A percentile compares a stretch with the other conserved stretches of the same genome.
Evolutionary conservation across 441 rosid species (phyloP).

Genomic region (Geranium incanum): DNA sequence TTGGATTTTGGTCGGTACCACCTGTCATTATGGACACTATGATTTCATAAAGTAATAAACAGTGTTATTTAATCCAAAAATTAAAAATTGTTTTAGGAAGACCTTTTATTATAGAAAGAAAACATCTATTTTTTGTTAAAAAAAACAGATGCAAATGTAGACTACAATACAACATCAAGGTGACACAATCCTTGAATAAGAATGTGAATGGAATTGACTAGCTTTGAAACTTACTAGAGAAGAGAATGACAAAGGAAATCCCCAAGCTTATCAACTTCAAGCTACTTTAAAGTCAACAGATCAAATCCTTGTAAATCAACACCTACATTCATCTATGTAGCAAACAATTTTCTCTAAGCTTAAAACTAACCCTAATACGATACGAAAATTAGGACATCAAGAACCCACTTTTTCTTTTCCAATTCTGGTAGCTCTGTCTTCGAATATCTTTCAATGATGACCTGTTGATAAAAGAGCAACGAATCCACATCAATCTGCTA

Average conservation of each 20-base stretch:
- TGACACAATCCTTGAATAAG: too few species aligned
- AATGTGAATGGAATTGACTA: too few species aligned
- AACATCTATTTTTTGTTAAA: too few species aligned
- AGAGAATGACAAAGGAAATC: too few species aligned
- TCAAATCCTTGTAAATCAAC: too few species aligned
- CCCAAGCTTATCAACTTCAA: too few species aligned
- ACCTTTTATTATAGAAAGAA: too few species aligned
- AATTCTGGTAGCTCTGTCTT: too few species aligned
- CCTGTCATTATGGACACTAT: not conserved
- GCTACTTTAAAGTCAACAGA: too few species aligned
- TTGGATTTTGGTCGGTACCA: not conserved
- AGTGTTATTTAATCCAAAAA: not conserved
- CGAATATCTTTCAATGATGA: constrained; percentile 43
- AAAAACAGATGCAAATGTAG: too few species aligned
- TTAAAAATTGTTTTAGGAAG: not conserved
- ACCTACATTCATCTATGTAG: not conserved
- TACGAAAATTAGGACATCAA: not conserved
- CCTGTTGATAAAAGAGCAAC: constrained; percentile 29
- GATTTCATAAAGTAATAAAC: not conserved
- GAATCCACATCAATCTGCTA: not conserved
- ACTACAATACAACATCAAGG: too few species aligned
- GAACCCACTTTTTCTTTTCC: constrained; percentile 54
- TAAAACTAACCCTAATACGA: not conserved
- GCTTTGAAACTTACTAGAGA: too few species aligned
- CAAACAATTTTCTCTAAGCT: not conserved